phyloP scores from a whole-genome alignment of 2,329 filamentous ascomycete genomes.

The Cladophialophora immunda region DNA sequence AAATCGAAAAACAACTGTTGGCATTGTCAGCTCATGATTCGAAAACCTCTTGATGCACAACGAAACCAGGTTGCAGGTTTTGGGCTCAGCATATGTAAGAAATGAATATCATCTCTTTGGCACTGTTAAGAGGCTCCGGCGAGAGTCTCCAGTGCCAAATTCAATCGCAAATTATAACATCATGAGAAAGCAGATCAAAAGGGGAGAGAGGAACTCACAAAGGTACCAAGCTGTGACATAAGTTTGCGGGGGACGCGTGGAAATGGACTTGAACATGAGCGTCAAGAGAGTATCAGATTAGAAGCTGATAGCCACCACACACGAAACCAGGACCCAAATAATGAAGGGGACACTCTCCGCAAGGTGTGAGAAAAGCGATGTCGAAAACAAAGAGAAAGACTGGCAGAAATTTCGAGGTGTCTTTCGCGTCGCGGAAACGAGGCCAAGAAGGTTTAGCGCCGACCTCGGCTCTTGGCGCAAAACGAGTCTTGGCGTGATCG shows the following conservation, averaged over 20 bases:
- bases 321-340: not conserved
- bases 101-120: constrained; percentile 83
- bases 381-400: not conserved
- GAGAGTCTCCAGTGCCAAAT: constrained; percentile 81
- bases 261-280: not conserved
- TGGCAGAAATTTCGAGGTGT: constrained; percentile 10
- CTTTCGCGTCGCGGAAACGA: not conserved
- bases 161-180: constrained; percentile 99
- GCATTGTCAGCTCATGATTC: not conserved
- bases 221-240: not conserved
- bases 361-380: not conserved
- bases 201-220: constrained; percentile 4
- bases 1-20: not conserved
- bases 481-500: constrained; percentile 1
- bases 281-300: not conserved
- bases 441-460: not conserved
- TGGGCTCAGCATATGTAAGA: constrained; percentile 98
- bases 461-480: not conserved
- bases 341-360: not conserved
- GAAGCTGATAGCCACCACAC: not conserved
- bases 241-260: not conserved
- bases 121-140: constrained; percentile 87
- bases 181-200: constrained; percentile 59
- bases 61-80: not conserved
- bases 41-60: not conserved